Evolutionary conservation across 2,329 filamentous ascomycete species (phyloP).

Genomic region (Calonectria honghensis): DNA sequence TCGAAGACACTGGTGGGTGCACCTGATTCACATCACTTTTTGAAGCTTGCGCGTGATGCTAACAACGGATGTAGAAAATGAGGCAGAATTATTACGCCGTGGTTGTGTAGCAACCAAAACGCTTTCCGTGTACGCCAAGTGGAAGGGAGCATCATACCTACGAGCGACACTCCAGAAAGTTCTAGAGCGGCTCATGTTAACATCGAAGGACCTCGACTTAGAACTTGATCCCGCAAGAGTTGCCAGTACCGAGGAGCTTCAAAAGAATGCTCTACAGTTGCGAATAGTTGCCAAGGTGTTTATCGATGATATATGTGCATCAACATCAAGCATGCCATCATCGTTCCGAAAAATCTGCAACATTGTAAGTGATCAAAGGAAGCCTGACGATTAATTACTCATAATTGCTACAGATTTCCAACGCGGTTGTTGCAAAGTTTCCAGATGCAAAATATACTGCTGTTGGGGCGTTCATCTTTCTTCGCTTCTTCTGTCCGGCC

Average conservation of each 20-base stretch:
- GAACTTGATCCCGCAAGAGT: slow-evolving; percentile 80
- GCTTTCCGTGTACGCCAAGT: slow-evolving; percentile 82
- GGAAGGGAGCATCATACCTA: slow-evolving; percentile 80
- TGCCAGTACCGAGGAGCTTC: slow-evolving; percentile 75
- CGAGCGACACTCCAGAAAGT: slow-evolving; percentile 80
- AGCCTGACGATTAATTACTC: background rate
- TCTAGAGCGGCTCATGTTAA: slow-evolving; percentile 78
- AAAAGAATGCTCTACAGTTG: slow-evolving; percentile 80
- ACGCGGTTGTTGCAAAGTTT: slow-evolving; percentile 78
- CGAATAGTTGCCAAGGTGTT: slow-evolving; percentile 82
- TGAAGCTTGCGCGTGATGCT: slow-evolving; percentile 36
- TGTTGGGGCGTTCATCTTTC: slow-evolving; percentile 82
- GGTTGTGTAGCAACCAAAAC: slow-evolving; percentile 84
- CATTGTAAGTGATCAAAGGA: slow-evolving; percentile 69
- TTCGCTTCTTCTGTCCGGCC: slow-evolving; percentile 83
- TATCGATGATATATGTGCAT: slow-evolving; percentile 81
- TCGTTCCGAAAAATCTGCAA: slow-evolving; percentile 81
- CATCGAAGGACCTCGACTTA: slow-evolving; percentile 80
- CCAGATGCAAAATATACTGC: slow-evolving; percentile 83
- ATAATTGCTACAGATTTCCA: slow-evolving; percentile 69
- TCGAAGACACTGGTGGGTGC: slow-evolving; percentile 76
- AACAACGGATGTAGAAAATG: slow-evolving; percentile 70
- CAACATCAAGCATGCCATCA: slow-evolving; percentile 75
- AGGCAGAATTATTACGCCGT: slow-evolving; percentile 79
- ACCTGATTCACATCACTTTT: background rate